Percentiles rank a stretch among this genome's conserved stretches.
Conservation (phyloP, 1,284 basidiomycete genomes). For the Pseudozyma sp. region DNA sequence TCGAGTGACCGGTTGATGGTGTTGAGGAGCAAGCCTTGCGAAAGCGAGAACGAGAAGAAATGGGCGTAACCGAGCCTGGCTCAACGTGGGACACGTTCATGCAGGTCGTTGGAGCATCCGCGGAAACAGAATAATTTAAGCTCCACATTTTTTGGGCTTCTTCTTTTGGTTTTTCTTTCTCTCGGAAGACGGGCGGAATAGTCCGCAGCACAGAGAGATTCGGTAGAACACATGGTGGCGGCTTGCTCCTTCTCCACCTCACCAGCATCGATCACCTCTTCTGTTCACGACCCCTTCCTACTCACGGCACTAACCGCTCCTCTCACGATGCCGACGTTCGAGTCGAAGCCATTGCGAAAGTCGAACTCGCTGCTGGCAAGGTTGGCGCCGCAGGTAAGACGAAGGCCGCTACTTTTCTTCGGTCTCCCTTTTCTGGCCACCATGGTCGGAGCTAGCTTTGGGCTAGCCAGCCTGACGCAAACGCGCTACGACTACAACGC, state of each 20-base stretch:
- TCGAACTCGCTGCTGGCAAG: conserved; percentile 28
- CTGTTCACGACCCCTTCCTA: not conserved
- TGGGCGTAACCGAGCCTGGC: not conserved
- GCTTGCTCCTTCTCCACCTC: not conserved
- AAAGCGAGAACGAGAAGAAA: not conserved
- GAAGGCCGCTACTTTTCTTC: conserved; percentile 74
- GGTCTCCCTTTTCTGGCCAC: conserved; percentile 87
- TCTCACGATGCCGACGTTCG: conserved; percentile 44
- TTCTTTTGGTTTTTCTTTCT: not conserved
- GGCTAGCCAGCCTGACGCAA: conserved; percentile 84
- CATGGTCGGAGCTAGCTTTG: conserved; percentile 89
- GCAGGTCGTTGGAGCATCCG: conserved; percentile 9
- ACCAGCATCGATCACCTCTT: not conserved
- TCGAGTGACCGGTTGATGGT: conserved; percentile 2
- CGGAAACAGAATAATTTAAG: not conserved
- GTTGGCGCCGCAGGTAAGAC: conserved; percentile 61
- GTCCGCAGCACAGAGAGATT: not conserved
- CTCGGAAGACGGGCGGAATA: not conserved
- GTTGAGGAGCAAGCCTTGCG: not conserved
- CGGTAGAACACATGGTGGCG: not conserved
- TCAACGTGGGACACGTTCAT: conserved; percentile 17
- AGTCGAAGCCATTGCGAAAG: conserved; percentile 47
- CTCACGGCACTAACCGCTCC: not conserved
- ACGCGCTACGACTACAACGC: conserved; percentile 90
- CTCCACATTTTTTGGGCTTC: not conserved